Percentiles rank a stretch among this genome's conserved stretches.
Evolutionary conservation across 75 land plant species (phyloP).

Genomic region (Adiantum capillusveneris): DNA sequence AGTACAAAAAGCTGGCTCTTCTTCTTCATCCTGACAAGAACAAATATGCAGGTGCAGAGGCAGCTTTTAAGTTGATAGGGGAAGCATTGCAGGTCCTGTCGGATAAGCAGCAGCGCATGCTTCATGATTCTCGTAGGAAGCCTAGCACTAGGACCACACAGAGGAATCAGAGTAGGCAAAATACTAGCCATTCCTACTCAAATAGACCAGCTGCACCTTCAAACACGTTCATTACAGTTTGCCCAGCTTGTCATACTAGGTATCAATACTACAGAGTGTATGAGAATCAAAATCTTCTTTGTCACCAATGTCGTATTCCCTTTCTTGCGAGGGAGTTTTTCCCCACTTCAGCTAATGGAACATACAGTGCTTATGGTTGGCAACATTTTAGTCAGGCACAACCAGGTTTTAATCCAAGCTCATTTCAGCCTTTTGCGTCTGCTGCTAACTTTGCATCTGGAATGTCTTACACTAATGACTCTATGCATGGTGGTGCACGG

Average conservation of each 20-base stretch:
- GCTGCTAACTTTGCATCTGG: not conserved
- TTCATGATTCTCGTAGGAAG: constrained; percentile 51
- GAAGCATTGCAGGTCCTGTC: constrained; percentile 67
- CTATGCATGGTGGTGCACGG: not conserved
- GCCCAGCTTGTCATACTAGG: constrained; percentile 48
- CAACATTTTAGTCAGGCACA: constrained; percentile 3
- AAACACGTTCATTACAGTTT: constrained; percentile 65
- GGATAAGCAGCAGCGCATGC: constrained; percentile 40
- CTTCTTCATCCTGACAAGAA: constrained; percentile 90
- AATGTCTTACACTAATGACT: not conserved
- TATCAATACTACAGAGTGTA: constrained; percentile 49
- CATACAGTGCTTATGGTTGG: not conserved
- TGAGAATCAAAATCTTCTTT: constrained; percentile 38
- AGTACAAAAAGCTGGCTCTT: constrained; percentile 82
- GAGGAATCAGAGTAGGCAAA: not conserved
- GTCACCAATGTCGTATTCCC: constrained; percentile 49
- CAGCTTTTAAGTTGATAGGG: constrained; percentile 83
- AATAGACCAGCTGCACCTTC: not conserved
- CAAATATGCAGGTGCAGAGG: constrained; percentile 81
- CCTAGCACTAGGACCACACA: not conserved
- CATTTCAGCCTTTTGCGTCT: not conserved
- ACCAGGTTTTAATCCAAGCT: not conserved
- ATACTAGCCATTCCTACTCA: not conserved
- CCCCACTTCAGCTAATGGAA: not conserved
- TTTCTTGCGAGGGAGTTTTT: constrained; percentile 59